These are phyloP conservation scores for Solanum bukasovii DNA, from an alignment of 257 asterid genomes.

Conservation along the genomic window DNA sequence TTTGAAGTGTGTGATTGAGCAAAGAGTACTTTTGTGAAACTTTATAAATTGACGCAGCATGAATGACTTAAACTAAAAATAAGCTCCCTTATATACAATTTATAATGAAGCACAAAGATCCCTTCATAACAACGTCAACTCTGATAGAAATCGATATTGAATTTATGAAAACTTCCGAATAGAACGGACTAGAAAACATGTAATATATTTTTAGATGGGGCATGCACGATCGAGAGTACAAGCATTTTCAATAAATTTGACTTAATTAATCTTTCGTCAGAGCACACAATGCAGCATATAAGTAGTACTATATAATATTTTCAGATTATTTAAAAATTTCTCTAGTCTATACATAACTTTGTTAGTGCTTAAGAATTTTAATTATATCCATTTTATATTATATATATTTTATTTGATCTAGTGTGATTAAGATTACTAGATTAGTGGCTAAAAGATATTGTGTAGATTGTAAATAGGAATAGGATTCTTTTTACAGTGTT, in stretches of 20 bases:
- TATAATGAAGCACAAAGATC: no score
- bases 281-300: background rate
- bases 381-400: no score
- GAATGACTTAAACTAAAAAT: no score
- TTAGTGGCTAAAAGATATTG: background rate
- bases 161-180: no score
- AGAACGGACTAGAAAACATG: no score
- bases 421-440: background rate
- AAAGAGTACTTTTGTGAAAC: background rate
- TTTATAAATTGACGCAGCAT: no score
- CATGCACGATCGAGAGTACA: no score
- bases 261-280: background rate
- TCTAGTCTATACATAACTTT: background rate
- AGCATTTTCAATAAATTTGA: no score
- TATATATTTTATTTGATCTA: background rate
- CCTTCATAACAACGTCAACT: no score
- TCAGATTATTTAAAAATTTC: background rate
- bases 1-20: background rate
- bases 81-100: no score
- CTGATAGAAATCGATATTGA: no score
- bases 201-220: no score
- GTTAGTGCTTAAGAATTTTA: background rate
- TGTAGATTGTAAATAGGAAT: background rate
- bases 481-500: background rate
- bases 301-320: background rate